Evolutionary conservation across 2,329 filamentous ascomycete genomes (phyloP).

Genomic region (Westerdykella aurantiaca): DNA sequence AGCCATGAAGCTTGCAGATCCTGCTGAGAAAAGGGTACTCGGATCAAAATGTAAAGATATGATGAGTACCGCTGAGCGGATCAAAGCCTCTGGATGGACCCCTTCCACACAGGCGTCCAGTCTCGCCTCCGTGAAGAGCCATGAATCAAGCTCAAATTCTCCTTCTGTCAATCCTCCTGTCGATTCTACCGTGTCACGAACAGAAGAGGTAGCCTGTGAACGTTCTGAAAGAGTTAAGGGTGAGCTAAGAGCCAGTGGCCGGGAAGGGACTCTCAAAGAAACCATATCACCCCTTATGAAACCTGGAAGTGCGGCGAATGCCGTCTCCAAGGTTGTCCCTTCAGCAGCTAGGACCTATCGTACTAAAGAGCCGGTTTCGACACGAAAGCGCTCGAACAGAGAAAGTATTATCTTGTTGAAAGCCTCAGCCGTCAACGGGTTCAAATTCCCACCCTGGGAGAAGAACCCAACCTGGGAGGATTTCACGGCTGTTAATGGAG

Average conservation of each 20-base stretch:
- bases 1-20: conserved; percentile 57
- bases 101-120: conserved; percentile 2
- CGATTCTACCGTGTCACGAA: too few species aligned
- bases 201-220: too few species aligned
- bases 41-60: conserved; percentile 64
- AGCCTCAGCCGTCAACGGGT: conserved; percentile 74
- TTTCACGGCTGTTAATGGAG: conserved; percentile 53
- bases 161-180: too few species aligned
- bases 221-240: too few species aligned
- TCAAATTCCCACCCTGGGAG: conserved; percentile 76
- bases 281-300: too few species aligned
- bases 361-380: conserved; percentile 46
- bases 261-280: too few species aligned
- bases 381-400: conserved; percentile 57
- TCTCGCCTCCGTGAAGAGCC: too few species aligned
- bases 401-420: conserved; percentile 74
- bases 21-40: conserved; percentile 61
- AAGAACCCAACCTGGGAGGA: conserved; percentile 56
- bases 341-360: neutral
- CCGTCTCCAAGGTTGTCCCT: neutral
- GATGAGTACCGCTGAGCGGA: conserved; percentile 65
- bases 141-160: too few species aligned
- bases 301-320: too few species aligned
- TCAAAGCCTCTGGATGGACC: conserved; percentile 52
- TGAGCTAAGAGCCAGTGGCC: too few species aligned